These are phyloP conservation scores for Erodium texanum DNA, from an alignment of 441 rosid genomes.

Conservation along the genomic window DNA sequence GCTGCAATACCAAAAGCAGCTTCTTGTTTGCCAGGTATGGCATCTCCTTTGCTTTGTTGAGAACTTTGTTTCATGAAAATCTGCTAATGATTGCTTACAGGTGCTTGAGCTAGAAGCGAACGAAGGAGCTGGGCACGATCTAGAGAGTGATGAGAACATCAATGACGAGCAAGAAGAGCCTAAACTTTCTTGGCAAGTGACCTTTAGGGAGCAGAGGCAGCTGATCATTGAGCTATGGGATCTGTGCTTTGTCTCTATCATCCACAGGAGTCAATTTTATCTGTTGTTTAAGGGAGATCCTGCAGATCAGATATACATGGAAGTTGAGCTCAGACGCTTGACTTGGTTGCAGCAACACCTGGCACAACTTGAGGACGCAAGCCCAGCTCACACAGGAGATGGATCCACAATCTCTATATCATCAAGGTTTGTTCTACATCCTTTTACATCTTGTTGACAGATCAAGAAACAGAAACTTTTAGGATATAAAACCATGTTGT, in stretches of 20 bases:
- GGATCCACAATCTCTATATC: constrained; percentile 68
- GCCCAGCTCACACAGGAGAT: constrained; percentile 66
- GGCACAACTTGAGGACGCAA: constrained; percentile 75
- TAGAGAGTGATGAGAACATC: constrained; percentile 46
- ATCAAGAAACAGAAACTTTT: too few species aligned
- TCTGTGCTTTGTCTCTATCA: constrained; percentile 74
- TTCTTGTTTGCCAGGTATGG: constrained; percentile 90
- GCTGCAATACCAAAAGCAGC: constrained; percentile 95
- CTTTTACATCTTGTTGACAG: neutral
- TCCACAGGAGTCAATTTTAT: constrained; percentile 93
- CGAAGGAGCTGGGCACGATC: constrained; percentile 72
- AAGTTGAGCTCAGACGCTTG: constrained; percentile 93
- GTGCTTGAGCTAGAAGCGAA: constrained; percentile 97
- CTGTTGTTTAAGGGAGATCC: constrained; percentile 86
- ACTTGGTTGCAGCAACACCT: constrained; percentile 94
- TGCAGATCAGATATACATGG: constrained; percentile 97
- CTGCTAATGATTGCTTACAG: constrained; percentile 25
- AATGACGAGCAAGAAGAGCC: constrained; percentile 39
- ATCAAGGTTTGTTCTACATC: constrained; percentile 44
- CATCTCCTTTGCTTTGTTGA: too few species aligned
- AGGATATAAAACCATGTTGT: neutral
- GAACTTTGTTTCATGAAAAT: neutral
- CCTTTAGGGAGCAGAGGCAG: constrained; percentile 80
- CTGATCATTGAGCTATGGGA: constrained; percentile 95
- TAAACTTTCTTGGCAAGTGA: constrained; percentile 69